Conservation (phyloP, 768 basidiomycete genomes). For the Guyanaporus albipodus region DNA sequence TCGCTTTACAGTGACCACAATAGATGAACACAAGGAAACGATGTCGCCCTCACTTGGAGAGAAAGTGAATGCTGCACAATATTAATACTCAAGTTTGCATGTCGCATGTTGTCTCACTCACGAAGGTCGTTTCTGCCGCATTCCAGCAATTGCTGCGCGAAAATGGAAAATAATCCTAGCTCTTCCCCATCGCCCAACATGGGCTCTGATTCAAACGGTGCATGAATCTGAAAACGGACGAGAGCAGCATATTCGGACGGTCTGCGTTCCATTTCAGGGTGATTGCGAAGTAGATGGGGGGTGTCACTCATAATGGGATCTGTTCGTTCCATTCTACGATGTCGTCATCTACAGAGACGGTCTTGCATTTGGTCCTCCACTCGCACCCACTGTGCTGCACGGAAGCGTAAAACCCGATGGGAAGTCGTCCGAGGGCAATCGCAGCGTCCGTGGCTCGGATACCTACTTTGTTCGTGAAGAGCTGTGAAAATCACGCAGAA, state of each 20-base stretch:
- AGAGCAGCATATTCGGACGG: not conserved
- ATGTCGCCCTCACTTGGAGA: not conserved
- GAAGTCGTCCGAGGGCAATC: not conserved
- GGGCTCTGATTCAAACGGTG: slow-evolving; percentile 3
- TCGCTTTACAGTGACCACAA: not conserved
- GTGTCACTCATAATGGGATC: slow-evolving; percentile 3
- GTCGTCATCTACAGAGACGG: not conserved
- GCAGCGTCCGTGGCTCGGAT: slow-evolving; percentile 1
- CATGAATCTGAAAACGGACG: not conserved
- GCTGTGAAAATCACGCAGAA: not conserved
- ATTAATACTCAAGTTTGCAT: not conserved
- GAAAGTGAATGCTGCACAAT: not conserved
- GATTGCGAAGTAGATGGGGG: too few relatives aligned
- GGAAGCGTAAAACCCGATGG: not conserved
- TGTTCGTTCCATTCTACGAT: not conserved
- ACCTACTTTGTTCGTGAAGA: not conserved
- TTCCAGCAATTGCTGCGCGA: not conserved
- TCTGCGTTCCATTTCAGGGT: not conserved
- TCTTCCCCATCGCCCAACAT: slow-evolving; percentile 5
- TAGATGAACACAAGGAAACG: not conserved
- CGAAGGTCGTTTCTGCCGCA: not conserved
- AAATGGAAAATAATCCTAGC: not conserved
- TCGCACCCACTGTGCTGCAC: not conserved
- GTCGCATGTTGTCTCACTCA: not conserved
- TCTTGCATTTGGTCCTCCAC: not conserved